A percentile compares a stretch with the other conserved stretches of the same genome.
These are phyloP conservation scores for Oryza australiensis DNA, from an alignment of 176 grass and related monocot genomes.

Conservation along the genomic window DNA sequence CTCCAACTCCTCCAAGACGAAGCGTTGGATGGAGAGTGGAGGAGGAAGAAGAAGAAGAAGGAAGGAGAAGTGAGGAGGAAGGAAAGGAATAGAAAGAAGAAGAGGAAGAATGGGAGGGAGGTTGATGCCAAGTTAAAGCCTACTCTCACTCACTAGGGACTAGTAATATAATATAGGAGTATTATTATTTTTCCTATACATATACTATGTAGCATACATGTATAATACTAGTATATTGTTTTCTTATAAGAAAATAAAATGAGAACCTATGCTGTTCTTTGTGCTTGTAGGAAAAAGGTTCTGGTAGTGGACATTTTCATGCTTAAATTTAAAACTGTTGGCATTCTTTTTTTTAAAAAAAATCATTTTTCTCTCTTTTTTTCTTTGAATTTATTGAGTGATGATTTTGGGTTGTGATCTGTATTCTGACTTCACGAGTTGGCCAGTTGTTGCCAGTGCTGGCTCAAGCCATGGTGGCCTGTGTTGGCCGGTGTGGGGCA, in stretches of 20 bases:
- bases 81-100: slow-evolving; percentile 35
- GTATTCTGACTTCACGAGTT: not conserved
- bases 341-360: not conserved
- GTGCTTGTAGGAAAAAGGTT: not conserved
- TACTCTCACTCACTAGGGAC: not conserved
- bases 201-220: too few relatives aligned
- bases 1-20: not conserved
- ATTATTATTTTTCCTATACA: too few relatives aligned
- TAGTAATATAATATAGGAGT: not conserved
- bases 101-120: not conserved
- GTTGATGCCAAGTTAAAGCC: not conserved
- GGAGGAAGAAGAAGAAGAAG: not conserved
- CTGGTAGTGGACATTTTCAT: not conserved
- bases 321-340: not conserved
- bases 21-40: not conserved
- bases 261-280: not conserved
- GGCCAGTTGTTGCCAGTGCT: not conserved
- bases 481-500: not conserved
- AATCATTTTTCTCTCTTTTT: not conserved
- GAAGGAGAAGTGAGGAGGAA: not conserved
- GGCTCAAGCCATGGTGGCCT: not conserved
- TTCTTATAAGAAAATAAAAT: not conserved
- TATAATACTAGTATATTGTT: not conserved
- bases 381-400: not conserved
- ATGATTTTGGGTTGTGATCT: not conserved